Evolutionary conservation across 2,329 filamentous ascomycete species (phyloP), one percentile per base, ranked within the genome.

Genomic region (Colletotrichum eleusines): DNA sequence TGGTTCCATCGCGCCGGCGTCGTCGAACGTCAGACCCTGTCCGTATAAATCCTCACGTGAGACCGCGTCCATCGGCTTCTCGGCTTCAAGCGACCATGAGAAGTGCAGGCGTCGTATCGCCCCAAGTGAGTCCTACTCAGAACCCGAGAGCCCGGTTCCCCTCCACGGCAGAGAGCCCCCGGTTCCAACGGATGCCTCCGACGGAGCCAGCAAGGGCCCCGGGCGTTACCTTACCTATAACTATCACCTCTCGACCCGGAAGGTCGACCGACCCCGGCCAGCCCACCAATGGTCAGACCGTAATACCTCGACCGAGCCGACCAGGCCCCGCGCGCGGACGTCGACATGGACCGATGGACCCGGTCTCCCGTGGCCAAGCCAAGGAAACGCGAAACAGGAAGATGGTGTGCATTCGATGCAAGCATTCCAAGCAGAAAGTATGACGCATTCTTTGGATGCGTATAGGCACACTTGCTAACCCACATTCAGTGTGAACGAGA

Each of bases 381-480:
- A 74, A 68, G 31, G 63, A 67, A 38, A 72, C 69, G 12, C 62
- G 73, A 18, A 69, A 66, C 26, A 65, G 61, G n/a, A 74, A 69
- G 57, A 72, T 63, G 23, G 69, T 74, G 2, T 74, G 73, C 51
- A 74, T 74, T 48, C 57, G 69, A 20, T 74, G 73, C 69, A 74
- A 73, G 35, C 61, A 63, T 9, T 58, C 65, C 2, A 74, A 70
- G 40, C 62, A 72, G 44, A 61, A 51, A 28, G 71, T 67, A 44
- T 28, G 42, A n/a, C 9, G 20, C 16, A 14, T 1, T 6, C 4
- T 0, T 23, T 8, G 11, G 1, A 33, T 9, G 14, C 6, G 20
- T 1, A 8, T 26, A 20, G 7, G 16, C 7, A 26, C 4, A 9
- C 7, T 57, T 4, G n/a, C 51, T 66, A 23, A 60, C 5, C 0